These are phyloP conservation scores for Phytopythium sindhum DNA, from an alignment of 352 stramenopile genomes.

Conservation along the genomic window DNA sequence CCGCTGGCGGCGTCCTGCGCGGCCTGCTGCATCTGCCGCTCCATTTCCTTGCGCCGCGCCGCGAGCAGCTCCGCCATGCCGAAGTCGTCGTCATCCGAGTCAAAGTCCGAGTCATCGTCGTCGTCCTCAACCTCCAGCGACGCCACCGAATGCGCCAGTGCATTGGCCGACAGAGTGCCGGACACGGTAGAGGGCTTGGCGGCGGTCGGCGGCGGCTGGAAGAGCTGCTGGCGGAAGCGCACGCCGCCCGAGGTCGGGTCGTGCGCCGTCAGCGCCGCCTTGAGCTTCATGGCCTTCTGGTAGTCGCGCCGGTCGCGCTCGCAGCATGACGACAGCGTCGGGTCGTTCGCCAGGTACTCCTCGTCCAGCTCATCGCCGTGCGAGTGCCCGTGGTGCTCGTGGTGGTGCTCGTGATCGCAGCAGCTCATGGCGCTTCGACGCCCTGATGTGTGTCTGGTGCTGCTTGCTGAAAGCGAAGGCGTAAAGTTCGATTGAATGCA, in stretches of 20 bases:
- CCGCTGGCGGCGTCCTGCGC: conserved; percentile 44
- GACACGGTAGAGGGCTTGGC: not conserved
- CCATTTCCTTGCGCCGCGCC: conserved; percentile 37
- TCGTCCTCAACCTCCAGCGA: conserved; percentile 9
- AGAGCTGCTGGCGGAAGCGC: conserved; percentile 55
- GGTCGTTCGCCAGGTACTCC: conserved; percentile 43
- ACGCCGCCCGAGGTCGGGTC: conserved; percentile 53
- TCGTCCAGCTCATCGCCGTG: conserved; percentile 20
- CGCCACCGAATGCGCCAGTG: not conserved
- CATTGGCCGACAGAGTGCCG: not conserved
- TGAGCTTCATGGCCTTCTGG: conserved; percentile 63
- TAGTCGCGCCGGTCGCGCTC: conserved; percentile 54
- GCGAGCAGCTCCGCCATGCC: conserved; percentile 35
- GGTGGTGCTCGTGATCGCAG: conserved; percentile 11
- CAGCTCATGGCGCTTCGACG: conserved; percentile 1
- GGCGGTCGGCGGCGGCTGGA: conserved; percentile 26
- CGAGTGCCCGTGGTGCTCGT: conserved; percentile 18
- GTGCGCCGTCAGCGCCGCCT: conserved; percentile 48
- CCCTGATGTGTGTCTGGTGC: not conserved
- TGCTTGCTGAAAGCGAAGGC: not conserved
- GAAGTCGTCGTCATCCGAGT: conserved; percentile 41
- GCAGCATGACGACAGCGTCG: conserved; percentile 65
- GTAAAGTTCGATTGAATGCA: not conserved
- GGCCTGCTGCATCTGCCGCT: conserved; percentile 40
- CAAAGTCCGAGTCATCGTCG: conserved; percentile 30